Conservation (phyloP, 345 rosid species). For the Eucalyptus sp. region DNA sequence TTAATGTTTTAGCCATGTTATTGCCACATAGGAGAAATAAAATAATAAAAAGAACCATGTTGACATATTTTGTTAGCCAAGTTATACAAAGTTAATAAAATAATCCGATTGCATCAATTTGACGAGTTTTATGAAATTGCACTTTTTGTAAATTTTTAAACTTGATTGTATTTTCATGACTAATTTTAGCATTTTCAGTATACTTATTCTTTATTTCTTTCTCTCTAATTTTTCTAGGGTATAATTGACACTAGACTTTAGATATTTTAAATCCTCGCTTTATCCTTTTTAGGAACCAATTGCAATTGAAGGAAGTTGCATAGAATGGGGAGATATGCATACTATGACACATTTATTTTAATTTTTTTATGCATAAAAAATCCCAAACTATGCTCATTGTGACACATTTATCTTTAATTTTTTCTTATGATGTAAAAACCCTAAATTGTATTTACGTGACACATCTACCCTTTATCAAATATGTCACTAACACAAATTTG, state of each 20-base stretch:
- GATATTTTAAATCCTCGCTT: no score
- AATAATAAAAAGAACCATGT: background rate
- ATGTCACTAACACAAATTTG: no score
- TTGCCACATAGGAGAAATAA: no score
- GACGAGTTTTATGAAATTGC: background rate
- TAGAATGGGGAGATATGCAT: background rate
- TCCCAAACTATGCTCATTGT: fast-evolving
- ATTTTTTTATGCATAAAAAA: no score
- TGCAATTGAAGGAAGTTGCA: background rate
- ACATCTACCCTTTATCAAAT: no score
- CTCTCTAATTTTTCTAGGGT: background rate
- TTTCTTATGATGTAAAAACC: background rate
- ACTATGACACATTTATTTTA: no score
- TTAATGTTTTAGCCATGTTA: background rate
- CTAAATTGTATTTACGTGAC: no score
- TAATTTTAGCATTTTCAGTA: no score
- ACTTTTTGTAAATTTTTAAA: no score
- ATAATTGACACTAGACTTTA: background rate
- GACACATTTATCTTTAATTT: no score
- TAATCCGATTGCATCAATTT: background rate
- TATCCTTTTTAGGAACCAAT: background rate
- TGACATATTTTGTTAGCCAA: background rate
- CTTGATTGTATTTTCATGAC: fast-evolving
- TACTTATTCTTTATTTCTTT: fast-evolving
- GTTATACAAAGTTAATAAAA: fast-evolving